Evolutionary conservation across 306 rosid species (phyloP).

Genomic region (Rosa multiflora): DNA sequence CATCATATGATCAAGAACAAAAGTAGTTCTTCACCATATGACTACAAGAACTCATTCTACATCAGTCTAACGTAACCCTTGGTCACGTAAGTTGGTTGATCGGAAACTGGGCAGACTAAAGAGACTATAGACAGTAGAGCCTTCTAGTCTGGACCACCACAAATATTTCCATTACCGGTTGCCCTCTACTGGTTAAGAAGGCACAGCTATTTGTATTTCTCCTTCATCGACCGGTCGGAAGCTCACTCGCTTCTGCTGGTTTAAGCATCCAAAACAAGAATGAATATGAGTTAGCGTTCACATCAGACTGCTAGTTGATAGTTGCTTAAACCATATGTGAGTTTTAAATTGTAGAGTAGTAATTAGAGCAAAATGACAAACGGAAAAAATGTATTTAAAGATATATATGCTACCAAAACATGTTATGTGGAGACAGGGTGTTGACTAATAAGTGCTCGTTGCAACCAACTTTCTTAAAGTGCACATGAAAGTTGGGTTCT

Average conservation of each 20-base stretch:
- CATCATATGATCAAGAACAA: neutral
- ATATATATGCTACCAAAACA: neutral
- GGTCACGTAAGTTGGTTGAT: neutral
- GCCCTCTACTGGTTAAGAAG: conserved; percentile 25
- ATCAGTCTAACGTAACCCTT: neutral
- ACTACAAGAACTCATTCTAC: neutral
- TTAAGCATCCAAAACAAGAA: neutral
- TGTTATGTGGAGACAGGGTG: neutral
- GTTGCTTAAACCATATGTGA: neutral
- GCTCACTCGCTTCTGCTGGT: conserved; percentile 84
- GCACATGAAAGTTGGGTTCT: conserved; percentile 10
- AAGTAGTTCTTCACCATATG: neutral
- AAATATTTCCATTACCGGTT: neutral
- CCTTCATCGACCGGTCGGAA: conserved; percentile 58
- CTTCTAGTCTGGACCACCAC: neutral
- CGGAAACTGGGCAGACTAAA: conserved; percentile 9
- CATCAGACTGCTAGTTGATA: neutral
- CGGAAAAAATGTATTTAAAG: too few relatives aligned
- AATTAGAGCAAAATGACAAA: neutral
- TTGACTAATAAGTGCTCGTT: neutral
- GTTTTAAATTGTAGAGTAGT: neutral
- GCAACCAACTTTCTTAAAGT: neutral
- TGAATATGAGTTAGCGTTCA: neutral
- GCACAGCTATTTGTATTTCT: conserved; percentile 54
- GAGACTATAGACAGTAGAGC: neutral